Base-by-base conservation (phyloP, 2,329 filamentous ascomycete species). In the Grosmannia huntii region DNA sequence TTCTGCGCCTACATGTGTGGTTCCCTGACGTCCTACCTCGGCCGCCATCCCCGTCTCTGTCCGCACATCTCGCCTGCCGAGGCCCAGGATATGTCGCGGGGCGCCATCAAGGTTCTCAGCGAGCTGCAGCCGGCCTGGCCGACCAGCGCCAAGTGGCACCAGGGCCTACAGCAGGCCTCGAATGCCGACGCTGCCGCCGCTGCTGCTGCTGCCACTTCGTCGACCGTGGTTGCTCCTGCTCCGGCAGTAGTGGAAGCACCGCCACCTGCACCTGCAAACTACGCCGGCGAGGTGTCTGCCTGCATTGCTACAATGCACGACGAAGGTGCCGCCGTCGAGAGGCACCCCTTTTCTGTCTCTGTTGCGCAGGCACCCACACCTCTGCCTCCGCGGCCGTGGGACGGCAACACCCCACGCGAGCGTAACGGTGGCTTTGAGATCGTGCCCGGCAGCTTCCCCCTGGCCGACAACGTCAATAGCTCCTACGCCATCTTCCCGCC, bases 1-100 rank as follows among this genome's bases (percentile, higher is more conserved):
- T 73, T 73, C 53, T 73, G 70, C 56, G 66, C 70, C 44, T 73
- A 73, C 62, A 68, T 71, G 53, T 73, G 71, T 60, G 71, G 71
- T 11, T 72, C 70, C 0, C 63, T 73, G 14, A 60, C 61, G 4
- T 62, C 62, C 1, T 58, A 60, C 44, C 59, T 63, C 11, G 60
- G 59, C 59, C 60, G 57, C 50, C 55, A 60, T 33, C 62, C 62
- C 2, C 27, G 27, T 9, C 56, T 63, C 31, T 63, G 62, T 41
- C 62, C 60, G 2, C 60, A 59, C 14, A 50, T 60, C 10, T 44
- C 62, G 21, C 33, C 57, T 2, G 28, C 23, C 33, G 60, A 60
- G 52, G 61, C 61, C 23, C 60, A 60, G 19, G 58, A 62, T 31
- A 63, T 63, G 60, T 62, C 61, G 0, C 33, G 64, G 33, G 53